Evolutionary conservation across 345 rosid species (phyloP), one percentile per base, ranked within the genome.

Genomic region (Syzygium aromaticum): DNA sequence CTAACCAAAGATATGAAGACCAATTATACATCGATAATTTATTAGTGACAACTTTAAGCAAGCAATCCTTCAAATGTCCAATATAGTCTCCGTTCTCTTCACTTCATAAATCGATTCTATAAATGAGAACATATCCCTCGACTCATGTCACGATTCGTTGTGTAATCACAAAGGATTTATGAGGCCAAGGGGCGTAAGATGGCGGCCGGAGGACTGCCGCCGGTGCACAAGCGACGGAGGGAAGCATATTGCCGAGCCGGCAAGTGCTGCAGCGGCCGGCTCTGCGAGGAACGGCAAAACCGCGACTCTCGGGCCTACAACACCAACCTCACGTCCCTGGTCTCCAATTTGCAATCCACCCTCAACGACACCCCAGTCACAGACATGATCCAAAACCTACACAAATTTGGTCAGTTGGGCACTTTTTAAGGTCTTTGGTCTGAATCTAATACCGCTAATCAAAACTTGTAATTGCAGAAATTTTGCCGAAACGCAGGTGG

Each of bases 191-290:
- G 92, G 30, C 91, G 94, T 14, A 87, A 23, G 59, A 91, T 93
- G 84, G 87, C 77, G 77, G 89, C 92, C 22, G 86, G 88, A 22
- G 97, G 99, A 22, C 87, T 93, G 38, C 94, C 92, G 3, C 97
- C 94, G 13, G 90, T 91, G 6, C 17, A 67, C 96, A 94, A 84
- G 88, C 88, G 87, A 91, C 92, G 11, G 33, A 84, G 54, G 33
- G 52, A 40, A 82, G 33, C 56, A 53, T 57, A 10, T 5, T 6
- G 52, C 88, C 85, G 63, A 51, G 85, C 30, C 40, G 87, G 86
- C 10, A 15, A 0, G 1, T 16, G n/a, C 52, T 38, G 22, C 4
- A 82, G 82, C 87, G 85, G 85, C 77, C 87, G 85, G 27, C 40
- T 9, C 25, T 93, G 97, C 82, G 49, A 89, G 52, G 91, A 89